phyloP scores from a whole-genome alignment of 208 protist species.

The Blastocrithidia nonstop region DNA sequence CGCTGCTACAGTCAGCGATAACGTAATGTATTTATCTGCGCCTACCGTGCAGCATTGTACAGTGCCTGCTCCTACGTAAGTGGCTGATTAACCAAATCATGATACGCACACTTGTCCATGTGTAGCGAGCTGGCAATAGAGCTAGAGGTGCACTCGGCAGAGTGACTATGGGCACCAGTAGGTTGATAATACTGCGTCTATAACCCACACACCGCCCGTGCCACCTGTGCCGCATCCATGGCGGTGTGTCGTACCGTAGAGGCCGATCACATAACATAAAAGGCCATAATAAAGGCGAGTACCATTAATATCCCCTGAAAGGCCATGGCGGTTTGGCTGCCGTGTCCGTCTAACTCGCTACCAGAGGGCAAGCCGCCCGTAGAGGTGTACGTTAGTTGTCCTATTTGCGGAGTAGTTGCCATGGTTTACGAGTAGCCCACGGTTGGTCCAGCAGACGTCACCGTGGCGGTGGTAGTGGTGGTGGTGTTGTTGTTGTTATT shows the following conservation, averaged over 20 bases:
- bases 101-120: conserved; percentile 6
- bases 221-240: background rate
- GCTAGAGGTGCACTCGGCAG: background rate
- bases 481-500: no score
- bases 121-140: background rate
- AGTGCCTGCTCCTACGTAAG: conserved; percentile 48
- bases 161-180: no score
- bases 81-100: no score
- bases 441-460: conserved; percentile 7
- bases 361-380: no score
- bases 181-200: no score
- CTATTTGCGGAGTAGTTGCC: no score
- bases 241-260: background rate
- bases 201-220: background rate
- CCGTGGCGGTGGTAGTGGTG: conserved; percentile 5
- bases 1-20: conserved; percentile 70
- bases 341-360: no score
- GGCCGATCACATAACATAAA: conserved; percentile 19
- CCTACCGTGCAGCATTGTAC: conserved; percentile 38
- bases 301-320: conserved; percentile 53
- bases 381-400: no score
- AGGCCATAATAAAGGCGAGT: conserved; percentile 34
- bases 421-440: no score
- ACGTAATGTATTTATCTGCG: conserved; percentile 58
- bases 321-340: conserved; percentile 14